These are phyloP conservation scores for Magnolia officinalis DNA, from an alignment of 164 flowering plant species.

Conservation along the genomic window DNA sequence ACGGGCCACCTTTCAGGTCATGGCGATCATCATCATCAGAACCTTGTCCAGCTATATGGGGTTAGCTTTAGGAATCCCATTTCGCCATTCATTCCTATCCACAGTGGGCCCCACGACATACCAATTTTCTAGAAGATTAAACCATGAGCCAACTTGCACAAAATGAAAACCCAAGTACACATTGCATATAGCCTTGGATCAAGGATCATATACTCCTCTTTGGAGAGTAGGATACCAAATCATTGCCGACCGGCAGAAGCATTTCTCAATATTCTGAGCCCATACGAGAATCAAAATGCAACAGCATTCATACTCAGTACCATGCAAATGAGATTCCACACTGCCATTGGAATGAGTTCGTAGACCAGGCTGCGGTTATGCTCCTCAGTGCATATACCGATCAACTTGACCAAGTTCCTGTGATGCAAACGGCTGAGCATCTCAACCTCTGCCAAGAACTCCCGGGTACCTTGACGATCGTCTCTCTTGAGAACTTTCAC, in stretches of 20 bases:
- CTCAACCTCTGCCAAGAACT: constrained; percentile 94
- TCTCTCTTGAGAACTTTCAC: constrained; percentile 85
- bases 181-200: not conserved
- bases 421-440: constrained; percentile 98
- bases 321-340: constrained; percentile 93
- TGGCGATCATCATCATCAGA: not conserved
- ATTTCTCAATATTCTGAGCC: not conserved
- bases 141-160: not conserved
- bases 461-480: constrained; percentile 84
- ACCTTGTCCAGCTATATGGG: not conserved
- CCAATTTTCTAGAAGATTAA: not conserved
- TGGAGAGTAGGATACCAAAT: not conserved
- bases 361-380: constrained; percentile 72
- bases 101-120: not conserved
- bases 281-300: not conserved
- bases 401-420: constrained; percentile 87
- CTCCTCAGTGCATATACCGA: constrained; percentile 86
- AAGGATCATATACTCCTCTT: not conserved
- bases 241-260: not conserved
- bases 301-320: constrained; percentile 22
- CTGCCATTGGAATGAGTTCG: constrained; percentile 93
- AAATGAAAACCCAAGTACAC: not conserved
- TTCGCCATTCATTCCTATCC: not conserved
- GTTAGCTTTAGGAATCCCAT: not conserved
- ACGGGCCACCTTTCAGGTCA: not conserved